These are phyloP conservation scores for Podila epigama DNA, from an alignment of 192 early-diverging fungal genomes.

Conservation along the genomic window DNA sequence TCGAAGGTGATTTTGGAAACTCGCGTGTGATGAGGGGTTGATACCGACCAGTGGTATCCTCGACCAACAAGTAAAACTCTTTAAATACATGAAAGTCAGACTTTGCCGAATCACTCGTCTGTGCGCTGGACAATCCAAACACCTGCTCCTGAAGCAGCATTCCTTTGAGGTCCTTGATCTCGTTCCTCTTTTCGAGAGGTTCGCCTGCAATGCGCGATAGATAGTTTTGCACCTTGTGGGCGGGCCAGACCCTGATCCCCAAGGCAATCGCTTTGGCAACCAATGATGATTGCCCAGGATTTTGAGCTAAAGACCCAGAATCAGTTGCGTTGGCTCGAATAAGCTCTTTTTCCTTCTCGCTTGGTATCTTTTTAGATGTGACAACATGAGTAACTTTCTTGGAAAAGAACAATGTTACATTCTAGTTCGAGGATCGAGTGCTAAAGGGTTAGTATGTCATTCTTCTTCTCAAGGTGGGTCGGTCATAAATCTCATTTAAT, in stretches of 20 bases:
- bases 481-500: too few species aligned
- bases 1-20: background rate
- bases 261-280: conserved; percentile 10
- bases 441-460: too few species aligned
- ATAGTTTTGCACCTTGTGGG: conserved; percentile 1
- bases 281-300: background rate
- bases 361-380: too few species aligned
- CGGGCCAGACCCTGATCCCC: conserved; percentile 23
- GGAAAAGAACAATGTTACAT: too few species aligned
- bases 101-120: conserved; percentile 8
- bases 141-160: conserved; percentile 22
- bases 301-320: background rate
- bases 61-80: conserved; percentile 17
- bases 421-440: too few species aligned
- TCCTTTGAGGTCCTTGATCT: conserved; percentile 15
- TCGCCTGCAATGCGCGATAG: conserved; percentile 9
- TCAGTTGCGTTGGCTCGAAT: too few species aligned
- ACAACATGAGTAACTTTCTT: too few species aligned
- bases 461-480: too few species aligned
- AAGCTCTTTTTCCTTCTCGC: too few species aligned
- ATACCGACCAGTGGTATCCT: conserved; percentile 22
- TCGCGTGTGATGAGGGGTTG: conserved; percentile 24
- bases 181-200: background rate
- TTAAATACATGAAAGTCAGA: conserved; percentile 24
- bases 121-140: conserved; percentile 20